Base-by-base conservation (phyloP, 257 asterid species). In the Craterostigma plantagineum region DNA sequence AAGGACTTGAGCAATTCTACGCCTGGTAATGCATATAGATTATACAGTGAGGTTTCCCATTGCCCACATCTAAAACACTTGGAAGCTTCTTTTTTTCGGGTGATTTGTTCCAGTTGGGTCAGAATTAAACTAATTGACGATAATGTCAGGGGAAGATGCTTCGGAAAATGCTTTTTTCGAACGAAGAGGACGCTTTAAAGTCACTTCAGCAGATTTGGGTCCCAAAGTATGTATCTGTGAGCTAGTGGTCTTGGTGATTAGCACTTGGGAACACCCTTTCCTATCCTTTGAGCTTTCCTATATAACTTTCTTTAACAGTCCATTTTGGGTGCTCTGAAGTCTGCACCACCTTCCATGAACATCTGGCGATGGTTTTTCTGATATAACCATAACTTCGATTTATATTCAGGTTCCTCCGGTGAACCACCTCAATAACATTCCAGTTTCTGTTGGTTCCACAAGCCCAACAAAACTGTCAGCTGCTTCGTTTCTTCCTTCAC, bases 111-210 rank as follows among this genome's bases (percentile, higher is more conserved):
- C 12, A 2, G 6, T 23, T 23, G 30, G 2, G 30, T 23, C 6
- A 23, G 30, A 23, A 23, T 23, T 2, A 35, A 45, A 40, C 50
- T 17, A 44, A 8, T 17, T 46, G 38, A 35, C 47, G 40, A 49
- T 34, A 61, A 23, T 63, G 58, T 50, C 54, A 90, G 95, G 71
- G 50, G 91, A 79, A 36, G 96, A 90, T 57, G 50, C 74, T 48
- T 66, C 82, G 4, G 99, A 90, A 62, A 75, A 79, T 34, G 80
- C 92, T 52, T 55, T 77, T 43, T 69, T 90, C 54, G 91, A 80
- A 77, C 83, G 79, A 58, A 71, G 72, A 79, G 99, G 99, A 18
- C 99, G 96, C 45, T 90, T 84, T 61, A 76, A 90, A 77, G 94
- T 90, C 65, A 90, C 91, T 44, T 67, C 94, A 34, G 92, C 80